Evolutionary conservation across 202 grass and related monocot genomes (phyloP).

Genomic region (Brachypodium distachyon): DNA sequence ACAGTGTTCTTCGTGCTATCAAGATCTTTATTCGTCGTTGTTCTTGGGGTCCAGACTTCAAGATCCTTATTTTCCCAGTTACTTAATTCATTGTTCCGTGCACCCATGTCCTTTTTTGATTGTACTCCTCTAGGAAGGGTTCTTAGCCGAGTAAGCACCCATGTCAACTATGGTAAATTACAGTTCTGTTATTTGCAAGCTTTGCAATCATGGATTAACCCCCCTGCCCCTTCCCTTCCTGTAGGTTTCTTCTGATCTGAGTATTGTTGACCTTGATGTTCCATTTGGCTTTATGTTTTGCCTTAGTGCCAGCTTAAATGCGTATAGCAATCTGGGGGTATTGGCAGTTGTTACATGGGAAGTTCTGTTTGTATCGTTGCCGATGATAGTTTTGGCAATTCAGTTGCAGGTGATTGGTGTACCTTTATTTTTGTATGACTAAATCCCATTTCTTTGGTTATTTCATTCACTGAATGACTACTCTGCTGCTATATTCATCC

Average conservation of each 20-base stretch:
- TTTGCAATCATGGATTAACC: background rate
- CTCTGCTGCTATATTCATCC: conserved; percentile 2
- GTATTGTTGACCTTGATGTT: conserved; percentile 83
- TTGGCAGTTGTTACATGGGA: conserved; percentile 88
- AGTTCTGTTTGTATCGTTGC: conserved; percentile 67
- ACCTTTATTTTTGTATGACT: background rate
- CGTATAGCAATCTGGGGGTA: conserved; percentile 71
- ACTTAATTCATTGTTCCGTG: conserved; percentile 61
- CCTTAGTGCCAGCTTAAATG: conserved; percentile 49
- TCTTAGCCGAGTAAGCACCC: conserved; percentile 66
- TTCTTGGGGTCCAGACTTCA: conserved; percentile 71
- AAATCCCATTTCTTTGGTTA: background rate
- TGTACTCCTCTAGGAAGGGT: conserved; percentile 90
- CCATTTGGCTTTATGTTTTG: conserved; percentile 68
- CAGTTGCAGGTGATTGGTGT: conserved; percentile 54
- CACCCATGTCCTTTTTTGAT: conserved; percentile 88
- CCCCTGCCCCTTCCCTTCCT: too few relatives aligned
- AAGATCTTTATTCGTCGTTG: conserved; percentile 43
- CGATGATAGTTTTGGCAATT: conserved; percentile 67
- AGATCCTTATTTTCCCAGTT: conserved; percentile 86
- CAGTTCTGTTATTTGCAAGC: background rate
- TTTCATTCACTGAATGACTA: background rate
- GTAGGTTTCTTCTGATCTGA: conserved; percentile 87
- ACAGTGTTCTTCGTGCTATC: conserved; percentile 51
- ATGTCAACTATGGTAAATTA: background rate